A percentile compares a stretch with the other conserved stretches of the same genome.
Conservation (phyloP, 2,329 filamentous ascomycete species). For the Penicillium sp. region DNA sequence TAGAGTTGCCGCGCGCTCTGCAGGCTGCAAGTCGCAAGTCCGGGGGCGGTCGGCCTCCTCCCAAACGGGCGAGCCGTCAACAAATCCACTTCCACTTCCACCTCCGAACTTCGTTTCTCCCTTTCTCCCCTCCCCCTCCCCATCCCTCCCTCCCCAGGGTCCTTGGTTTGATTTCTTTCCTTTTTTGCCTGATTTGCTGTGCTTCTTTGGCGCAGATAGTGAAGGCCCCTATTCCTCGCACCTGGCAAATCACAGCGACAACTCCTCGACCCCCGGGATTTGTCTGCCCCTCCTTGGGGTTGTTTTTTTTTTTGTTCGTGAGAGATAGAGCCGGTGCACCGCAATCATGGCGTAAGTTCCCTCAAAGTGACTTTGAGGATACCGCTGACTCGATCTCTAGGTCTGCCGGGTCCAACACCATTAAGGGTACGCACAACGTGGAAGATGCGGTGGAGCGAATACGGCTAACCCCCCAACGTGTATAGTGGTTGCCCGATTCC, state of each 20-base stretch:
- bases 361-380: constrained; percentile 9
- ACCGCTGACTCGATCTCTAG: constrained; percentile 22
- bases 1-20: constrained; percentile 2
- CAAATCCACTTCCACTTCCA: constrained; percentile 26
- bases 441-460: constrained; percentile 2
- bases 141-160: constrained; percentile 4
- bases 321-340: constrained; percentile 20
- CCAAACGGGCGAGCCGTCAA: constrained; percentile 28
- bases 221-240: constrained; percentile 21
- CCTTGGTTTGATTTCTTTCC: constrained; percentile 7
- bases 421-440: constrained; percentile 52
- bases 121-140: constrained; percentile 5
- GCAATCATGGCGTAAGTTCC: constrained; percentile 54
- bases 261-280: constrained; percentile 17
- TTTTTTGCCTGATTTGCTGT: constrained; percentile 4
- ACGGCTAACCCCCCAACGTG: constrained; percentile 46
- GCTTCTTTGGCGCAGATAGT: constrained; percentile 15
- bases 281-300: constrained; percentile 32
- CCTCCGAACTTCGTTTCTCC: constrained; percentile 10
- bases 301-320: constrained; percentile 15
- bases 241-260: constrained; percentile 13
- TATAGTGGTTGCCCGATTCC: constrained; percentile 93
- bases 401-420: constrained; percentile 50
- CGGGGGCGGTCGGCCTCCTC: constrained; percentile 25
- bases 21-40: constrained; percentile 12